Conservation (phyloP, 1,284 basidiomycete species). For the Crepidotus sp. region DNA sequence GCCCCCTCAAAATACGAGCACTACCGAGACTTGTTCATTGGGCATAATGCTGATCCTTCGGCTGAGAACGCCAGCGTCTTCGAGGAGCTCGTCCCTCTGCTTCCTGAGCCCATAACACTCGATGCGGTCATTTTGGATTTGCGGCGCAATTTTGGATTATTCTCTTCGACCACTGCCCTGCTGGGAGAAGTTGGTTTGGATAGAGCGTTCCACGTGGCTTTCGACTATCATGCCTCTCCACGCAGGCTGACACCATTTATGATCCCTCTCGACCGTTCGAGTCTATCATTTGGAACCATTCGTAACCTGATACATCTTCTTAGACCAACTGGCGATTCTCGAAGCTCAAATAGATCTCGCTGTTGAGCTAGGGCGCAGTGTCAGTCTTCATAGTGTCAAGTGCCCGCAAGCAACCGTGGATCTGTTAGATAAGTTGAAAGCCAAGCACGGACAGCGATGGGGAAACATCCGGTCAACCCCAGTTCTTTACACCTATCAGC, state of each 20-base stretch:
- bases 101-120: constrained; percentile 59
- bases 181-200: constrained; percentile 82
- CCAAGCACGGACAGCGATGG: constrained; percentile 46
- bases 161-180: constrained; percentile 51
- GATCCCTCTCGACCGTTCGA: constrained; percentile 49
- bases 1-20: constrained; percentile 49
- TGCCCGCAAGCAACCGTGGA: constrained; percentile 54
- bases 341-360: constrained; percentile 73
- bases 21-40: constrained; percentile 50
- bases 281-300: background rate
- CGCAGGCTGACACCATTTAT: constrained; percentile 57
- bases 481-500: background rate
- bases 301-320: background rate
- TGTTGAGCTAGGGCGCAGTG: constrained; percentile 56
- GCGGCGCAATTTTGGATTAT: constrained; percentile 43
- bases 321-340: constrained; percentile 59
- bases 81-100: constrained; percentile 39
- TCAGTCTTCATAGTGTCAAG: constrained; percentile 77
- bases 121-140: constrained; percentile 43
- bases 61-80: constrained; percentile 34
- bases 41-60: constrained; percentile 21
- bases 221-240: constrained; percentile 35
- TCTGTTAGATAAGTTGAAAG: constrained; percentile 46
- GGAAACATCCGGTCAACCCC: constrained; percentile 29
- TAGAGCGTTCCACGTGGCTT: constrained; percentile 60